Percentiles rank a stretch among this genome's conserved stretches.
Evolutionary conservation across 1,139 yeast species (phyloP).

Genomic region (Saccharomyces hybrid): DNA sequence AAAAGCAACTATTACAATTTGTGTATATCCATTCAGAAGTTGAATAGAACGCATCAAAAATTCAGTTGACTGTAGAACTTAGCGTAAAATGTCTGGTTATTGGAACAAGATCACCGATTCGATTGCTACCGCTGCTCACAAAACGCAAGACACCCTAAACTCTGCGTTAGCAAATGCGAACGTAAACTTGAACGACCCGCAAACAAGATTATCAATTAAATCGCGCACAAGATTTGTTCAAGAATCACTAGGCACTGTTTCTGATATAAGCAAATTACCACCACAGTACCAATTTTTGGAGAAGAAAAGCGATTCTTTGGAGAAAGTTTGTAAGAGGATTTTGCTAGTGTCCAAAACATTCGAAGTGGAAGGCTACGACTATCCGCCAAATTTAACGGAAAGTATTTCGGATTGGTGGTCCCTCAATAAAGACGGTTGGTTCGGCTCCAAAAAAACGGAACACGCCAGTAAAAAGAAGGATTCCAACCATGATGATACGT

Average conservation of each 20-base stretch:
- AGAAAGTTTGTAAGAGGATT: conserved; percentile 52
- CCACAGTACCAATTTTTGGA: conserved; percentile 63
- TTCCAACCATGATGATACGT: conserved; percentile 16
- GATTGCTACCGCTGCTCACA: conserved; percentile 25
- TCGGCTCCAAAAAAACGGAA: conserved; percentile 8
- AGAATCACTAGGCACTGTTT: conserved; percentile 62
- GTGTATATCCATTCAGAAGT: neutral
- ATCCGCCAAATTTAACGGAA: conserved; percentile 63
- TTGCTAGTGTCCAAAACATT: conserved; percentile 50
- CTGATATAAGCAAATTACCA: conserved; percentile 66
- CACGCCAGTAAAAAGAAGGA: conserved; percentile 6
- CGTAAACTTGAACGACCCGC: conserved; percentile 23
- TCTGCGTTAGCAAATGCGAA: conserved; percentile 23
- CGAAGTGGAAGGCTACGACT: conserved; percentile 61
- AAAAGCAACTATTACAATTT: neutral
- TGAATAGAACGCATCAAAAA: neutral
- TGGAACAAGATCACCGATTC: conserved; percentile 27
- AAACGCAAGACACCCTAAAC: conserved; percentile 24
- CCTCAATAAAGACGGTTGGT: conserved; percentile 20
- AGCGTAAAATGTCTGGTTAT: conserved; percentile 20
- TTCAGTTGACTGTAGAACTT: neutral
- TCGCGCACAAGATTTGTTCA: conserved; percentile 38
- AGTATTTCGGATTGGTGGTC: conserved; percentile 51
- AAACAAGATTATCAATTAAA: conserved; percentile 26
- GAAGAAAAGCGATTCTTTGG: conserved; percentile 54